These are phyloP conservation scores for Cystofilobasidium bisporidii DNA, from an alignment of 768 basidiomycete species.

Conservation along the genomic window DNA sequence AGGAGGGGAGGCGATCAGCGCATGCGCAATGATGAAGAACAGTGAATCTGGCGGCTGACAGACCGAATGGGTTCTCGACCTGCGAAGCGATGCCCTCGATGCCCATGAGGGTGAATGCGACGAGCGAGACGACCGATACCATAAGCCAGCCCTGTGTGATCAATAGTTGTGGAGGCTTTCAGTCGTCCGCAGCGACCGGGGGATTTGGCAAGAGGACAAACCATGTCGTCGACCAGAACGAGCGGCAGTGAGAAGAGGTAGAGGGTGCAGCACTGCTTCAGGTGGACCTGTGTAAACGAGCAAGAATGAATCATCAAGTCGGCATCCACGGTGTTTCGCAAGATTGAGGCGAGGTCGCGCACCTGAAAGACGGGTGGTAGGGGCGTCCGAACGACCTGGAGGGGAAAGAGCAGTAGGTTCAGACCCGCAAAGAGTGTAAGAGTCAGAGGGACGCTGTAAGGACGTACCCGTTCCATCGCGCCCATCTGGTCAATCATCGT, in stretches of 20 bases:
- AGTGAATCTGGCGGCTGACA: slow-evolving; percentile 62
- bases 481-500: slow-evolving; percentile 71
- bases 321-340: neutral
- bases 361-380: slow-evolving; percentile 10
- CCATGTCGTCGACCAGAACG: slow-evolving; percentile 69
- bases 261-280: slow-evolving; percentile 89
- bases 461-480: slow-evolving; percentile 67
- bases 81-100: slow-evolving; percentile 93
- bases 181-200: no score
- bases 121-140: slow-evolving; percentile 66
- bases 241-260: slow-evolving; percentile 87
- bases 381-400: neutral
- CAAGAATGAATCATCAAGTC: neutral
- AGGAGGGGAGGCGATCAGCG: neutral
- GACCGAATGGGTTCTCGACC: slow-evolving; percentile 89
- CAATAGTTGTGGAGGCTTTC: no score
- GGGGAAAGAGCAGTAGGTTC: neutral
- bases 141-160: slow-evolving; percentile 42
- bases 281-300: slow-evolving; percentile 49
- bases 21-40: neutral
- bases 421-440: neutral
- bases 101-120: slow-evolving; percentile 85
- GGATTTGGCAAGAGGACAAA: no score
- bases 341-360: neutral
- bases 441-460: neutral